A percentile compares a stretch with the other conserved stretches of the same genome.
These are phyloP conservation scores for Chlorella sp. DNA, from an alignment of 139 green algal species.

Conservation along the genomic window DNA sequence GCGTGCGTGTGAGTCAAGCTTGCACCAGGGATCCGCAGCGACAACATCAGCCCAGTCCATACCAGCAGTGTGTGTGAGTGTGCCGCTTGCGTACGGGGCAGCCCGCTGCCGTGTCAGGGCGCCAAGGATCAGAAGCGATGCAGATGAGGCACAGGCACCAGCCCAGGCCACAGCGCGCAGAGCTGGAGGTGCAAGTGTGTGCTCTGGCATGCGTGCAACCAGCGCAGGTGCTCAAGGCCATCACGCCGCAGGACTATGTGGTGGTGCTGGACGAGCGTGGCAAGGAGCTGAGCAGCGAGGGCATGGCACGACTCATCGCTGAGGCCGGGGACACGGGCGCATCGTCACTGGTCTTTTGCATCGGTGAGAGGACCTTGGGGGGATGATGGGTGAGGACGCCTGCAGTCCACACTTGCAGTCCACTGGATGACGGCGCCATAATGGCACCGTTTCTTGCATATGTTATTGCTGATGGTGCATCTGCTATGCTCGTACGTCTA, in stretches of 20 bases:
- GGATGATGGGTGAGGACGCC: background rate
- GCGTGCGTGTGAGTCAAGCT: too few species aligned
- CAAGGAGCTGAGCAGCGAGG: background rate
- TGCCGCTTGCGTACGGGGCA: too few species aligned
- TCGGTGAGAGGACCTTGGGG: background rate
- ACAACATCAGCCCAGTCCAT: too few species aligned
- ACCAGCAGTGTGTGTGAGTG: too few species aligned
- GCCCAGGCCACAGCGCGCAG: too few species aligned
- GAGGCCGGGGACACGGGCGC: background rate
- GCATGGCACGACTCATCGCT: background rate
- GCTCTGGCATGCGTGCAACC: too few species aligned
- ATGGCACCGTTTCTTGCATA: background rate
- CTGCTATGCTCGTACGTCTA: background rate
- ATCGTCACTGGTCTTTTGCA: background rate
- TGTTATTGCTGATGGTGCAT: background rate
- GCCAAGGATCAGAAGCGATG: too few species aligned
- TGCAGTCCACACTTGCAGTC: background rate
- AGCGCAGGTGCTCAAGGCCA: background rate
- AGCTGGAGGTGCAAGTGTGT: too few species aligned
- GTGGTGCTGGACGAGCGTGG: background rate
- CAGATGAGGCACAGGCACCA: too few species aligned
- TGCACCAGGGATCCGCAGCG: too few species aligned
- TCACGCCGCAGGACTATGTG: background rate
- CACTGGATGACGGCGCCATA: too few species aligned
- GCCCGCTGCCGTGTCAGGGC: too few species aligned